Conservation (phyloP, 2,329 filamentous ascomycete genomes). For the Gaeumannomyces sp. region DNA sequence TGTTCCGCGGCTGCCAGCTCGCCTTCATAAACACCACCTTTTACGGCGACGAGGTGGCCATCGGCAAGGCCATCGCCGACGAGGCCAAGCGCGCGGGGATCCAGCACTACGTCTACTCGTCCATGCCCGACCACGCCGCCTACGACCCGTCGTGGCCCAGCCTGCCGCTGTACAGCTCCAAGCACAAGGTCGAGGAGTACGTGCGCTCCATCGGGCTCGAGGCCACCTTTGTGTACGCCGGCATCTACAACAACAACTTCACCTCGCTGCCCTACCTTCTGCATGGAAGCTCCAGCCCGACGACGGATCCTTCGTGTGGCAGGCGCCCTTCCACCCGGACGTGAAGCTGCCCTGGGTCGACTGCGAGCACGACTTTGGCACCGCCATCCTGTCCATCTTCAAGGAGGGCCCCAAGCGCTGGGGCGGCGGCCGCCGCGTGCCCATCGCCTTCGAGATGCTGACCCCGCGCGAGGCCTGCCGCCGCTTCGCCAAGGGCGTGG, state of each 20-base stretch:
- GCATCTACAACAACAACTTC: constrained; percentile 99
- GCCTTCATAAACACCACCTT: constrained; percentile 98
- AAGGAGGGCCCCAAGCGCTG: constrained; percentile 86
- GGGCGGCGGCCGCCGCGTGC: constrained; percentile 66
- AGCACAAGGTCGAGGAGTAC: constrained; percentile 90
- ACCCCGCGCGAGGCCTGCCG: constrained; percentile 77
- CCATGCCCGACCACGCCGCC: constrained; percentile 89
- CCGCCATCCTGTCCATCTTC: constrained; percentile 86
- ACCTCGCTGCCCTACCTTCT: constrained; percentile 91
- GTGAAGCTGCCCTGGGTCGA: constrained; percentile 91
- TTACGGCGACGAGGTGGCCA: constrained; percentile 88
- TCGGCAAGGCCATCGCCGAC: constrained; percentile 82
- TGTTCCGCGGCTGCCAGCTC: constrained; percentile 79
- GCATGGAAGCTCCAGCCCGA: constrained; percentile 79
- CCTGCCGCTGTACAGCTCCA: constrained; percentile 84
- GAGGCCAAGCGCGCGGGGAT: constrained; percentile 80
- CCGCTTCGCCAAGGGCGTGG: constrained; percentile 72
- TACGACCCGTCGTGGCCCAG: constrained; percentile 74
- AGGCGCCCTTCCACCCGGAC: constrained; percentile 87
- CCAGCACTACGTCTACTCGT: constrained; percentile 91
- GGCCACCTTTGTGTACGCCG: constrained; percentile 90
- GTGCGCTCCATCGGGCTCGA: constrained; percentile 75
- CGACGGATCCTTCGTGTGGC: constrained; percentile 86
- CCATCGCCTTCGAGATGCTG: constrained; percentile 84
- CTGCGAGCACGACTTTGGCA: constrained; percentile 91